phyloP scores from a whole-genome alignment of 495 filamentous ascomycete genomes.

The Talaromyces adpressus region DNA sequence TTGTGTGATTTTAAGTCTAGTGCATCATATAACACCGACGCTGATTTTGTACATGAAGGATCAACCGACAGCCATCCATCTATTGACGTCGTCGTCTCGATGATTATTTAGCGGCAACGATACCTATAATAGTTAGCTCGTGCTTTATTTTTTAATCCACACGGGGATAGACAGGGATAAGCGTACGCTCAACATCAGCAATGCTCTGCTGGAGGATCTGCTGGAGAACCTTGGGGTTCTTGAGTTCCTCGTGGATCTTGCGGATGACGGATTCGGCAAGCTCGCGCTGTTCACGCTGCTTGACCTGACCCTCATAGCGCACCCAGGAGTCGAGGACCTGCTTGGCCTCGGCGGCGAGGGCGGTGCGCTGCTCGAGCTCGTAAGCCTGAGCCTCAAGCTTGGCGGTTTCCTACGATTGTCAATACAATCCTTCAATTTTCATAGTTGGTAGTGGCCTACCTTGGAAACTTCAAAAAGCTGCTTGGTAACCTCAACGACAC shows the following conservation, averaged over 20 bases:
- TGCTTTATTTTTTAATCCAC: not conserved
- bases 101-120: constrained; percentile 36
- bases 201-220: constrained; percentile 95
- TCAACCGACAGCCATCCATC: constrained; percentile 26
- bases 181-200: constrained; percentile 92
- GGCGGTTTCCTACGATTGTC: constrained; percentile 74
- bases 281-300: constrained; percentile 95
- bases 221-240: constrained; percentile 90
- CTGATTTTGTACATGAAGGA: constrained; percentile 42
- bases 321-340: constrained; percentile 95
- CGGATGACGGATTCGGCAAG: constrained; percentile 84
- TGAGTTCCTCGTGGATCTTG: constrained; percentile 97
- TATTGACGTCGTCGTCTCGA: constrained; percentile 32
- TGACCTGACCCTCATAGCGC: constrained; percentile 95
- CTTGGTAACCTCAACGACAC: constrained; percentile 95
- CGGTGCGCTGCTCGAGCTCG: constrained; percentile 92
- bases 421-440: not conserved
- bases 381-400: constrained; percentile 90
- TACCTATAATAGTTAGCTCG: constrained; percentile 35
- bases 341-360: constrained; percentile 87
- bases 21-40: constrained; percentile 22
- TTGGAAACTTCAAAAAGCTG: constrained; percentile 95
- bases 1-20: constrained; percentile 5
- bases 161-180: too few species aligned
- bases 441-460: constrained; percentile 32